Conservation (phyloP, 106 monocot genomes). For the Ottelia alismoides region DNA sequence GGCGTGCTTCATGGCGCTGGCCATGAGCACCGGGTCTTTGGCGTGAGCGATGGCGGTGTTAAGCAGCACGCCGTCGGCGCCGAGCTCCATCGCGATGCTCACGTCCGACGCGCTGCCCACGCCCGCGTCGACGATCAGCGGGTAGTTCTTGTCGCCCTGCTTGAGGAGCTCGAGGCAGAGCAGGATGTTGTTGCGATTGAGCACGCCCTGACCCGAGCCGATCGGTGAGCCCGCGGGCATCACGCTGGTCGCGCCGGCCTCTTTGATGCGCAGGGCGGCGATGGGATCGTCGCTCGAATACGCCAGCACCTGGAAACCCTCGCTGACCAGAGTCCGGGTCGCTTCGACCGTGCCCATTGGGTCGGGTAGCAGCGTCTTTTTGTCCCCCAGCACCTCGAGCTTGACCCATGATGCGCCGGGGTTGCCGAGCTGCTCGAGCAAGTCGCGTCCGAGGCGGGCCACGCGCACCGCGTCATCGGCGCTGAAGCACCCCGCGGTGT, state of each 20-base stretch:
- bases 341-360: neutral
- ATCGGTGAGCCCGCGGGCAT: neutral
- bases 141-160: no score
- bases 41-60: neutral
- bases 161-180: neutral
- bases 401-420: neutral
- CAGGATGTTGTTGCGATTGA: neutral
- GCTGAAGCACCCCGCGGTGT: neutral
- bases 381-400: neutral
- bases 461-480: neutral
- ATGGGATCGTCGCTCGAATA: neutral
- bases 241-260: neutral
- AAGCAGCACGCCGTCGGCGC: neutral
- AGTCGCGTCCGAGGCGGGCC: neutral
- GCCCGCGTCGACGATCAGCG: neutral
- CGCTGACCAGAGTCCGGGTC: neutral
- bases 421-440: no score
- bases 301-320: neutral
- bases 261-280: neutral
- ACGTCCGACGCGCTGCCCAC: neutral
- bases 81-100: neutral
- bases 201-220: neutral
- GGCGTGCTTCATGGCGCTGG: neutral
- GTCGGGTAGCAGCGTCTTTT: neutral
- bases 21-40: neutral